Base-by-base conservation (phyloP, 2,329 filamentous ascomycete species). In the Cladosporium sphaerospermum region DNA sequence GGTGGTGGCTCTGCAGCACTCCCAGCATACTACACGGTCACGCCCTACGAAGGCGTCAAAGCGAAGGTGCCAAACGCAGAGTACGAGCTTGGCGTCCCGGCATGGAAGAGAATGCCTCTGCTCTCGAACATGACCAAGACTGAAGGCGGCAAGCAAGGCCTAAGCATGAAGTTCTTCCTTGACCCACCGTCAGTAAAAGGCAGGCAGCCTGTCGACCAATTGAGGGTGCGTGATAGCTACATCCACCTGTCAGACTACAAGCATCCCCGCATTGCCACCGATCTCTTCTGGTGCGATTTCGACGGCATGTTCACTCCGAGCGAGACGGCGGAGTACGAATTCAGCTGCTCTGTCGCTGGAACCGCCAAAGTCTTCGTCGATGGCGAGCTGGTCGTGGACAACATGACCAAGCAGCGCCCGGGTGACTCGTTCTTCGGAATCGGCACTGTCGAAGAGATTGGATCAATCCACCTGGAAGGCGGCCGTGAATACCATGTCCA, bases 331-430 rank as follows among this genome's bases (percentile, higher is more conserved):
- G 71, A 76, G 1, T 86, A 82, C 65, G 82, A 86, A 62, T 79
- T 88, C 53, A 80, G 83, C n/a, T 72, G 85, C 23, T 80, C 81
- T 4, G 83, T 86, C 7, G 78, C 78, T 41, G 84, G 84, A 23
- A 83, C 81, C 1, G 83, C 82, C n/a, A 81, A 80, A 59, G 73
- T 86, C 9, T 83, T 78, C 58, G 75, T 86, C 52, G 79, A 87
- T 57, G 82, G 73, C 55, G 71, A 82, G 54, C 69, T 85, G 2
- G 73, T 86, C 31, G 78, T 87, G 16, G 82, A 86, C 68, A 86
- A 87, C 61, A 76, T 59, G 37, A 67, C 78, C 14, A 83, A 81
- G 45, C 80, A 82, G 54, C 72, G 67, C 44, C 76, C 79, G 19
- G 82, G 83, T 9, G 79, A 82, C 43, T 78, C 79, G 3, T 87